A percentile compares a stretch with the other conserved stretches of the same genome.
Evolutionary conservation across 2,329 filamentous ascomycete species (phyloP).

Genomic region (Cladosporium austrohemisphaericum): DNA sequence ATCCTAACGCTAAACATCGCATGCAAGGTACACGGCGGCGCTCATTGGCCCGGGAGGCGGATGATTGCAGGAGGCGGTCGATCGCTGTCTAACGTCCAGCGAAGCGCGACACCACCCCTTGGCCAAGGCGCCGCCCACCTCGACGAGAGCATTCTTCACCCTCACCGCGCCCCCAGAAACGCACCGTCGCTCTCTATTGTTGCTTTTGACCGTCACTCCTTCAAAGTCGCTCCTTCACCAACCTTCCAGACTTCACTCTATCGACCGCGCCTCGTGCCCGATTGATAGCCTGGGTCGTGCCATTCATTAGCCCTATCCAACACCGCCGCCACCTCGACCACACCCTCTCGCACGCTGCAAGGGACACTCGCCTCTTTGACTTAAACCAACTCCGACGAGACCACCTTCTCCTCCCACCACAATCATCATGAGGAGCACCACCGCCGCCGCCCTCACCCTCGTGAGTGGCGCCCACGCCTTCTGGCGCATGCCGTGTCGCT

Average conservation of each 20-base stretch:
- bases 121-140: not conserved
- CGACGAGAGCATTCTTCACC: slow-evolving; percentile 10
- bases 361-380: slow-evolving; percentile 2
- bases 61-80: slow-evolving; percentile 10
- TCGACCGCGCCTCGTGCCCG: slow-evolving; percentile 11
- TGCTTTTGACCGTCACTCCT: slow-evolving; percentile 9
- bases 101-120: slow-evolving; percentile 10
- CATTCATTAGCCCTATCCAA: slow-evolving; percentile 8
- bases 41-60: not conserved
- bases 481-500: slow-evolving; percentile 85
- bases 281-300: slow-evolving; percentile 13
- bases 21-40: not conserved
- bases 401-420: not conserved
- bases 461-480: slow-evolving; percentile 55
- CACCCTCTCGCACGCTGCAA: slow-evolving; percentile 4
- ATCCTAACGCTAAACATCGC: not conserved
- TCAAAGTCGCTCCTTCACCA: slow-evolving; percentile 7
- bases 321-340: slow-evolving; percentile 1
- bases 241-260: slow-evolving; percentile 3
- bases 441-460: slow-evolving; percentile 23
- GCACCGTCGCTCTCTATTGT: not conserved
- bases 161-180: slow-evolving; percentile 10
- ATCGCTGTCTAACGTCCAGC: slow-evolving; percentile 11
- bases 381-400: not conserved
- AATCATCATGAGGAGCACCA: slow-evolving; percentile 13